Evolutionary conservation across 805 yeast genomes (phyloP), one percentile per base, ranked within the genome.

Genomic region (Candida saitoana): DNA sequence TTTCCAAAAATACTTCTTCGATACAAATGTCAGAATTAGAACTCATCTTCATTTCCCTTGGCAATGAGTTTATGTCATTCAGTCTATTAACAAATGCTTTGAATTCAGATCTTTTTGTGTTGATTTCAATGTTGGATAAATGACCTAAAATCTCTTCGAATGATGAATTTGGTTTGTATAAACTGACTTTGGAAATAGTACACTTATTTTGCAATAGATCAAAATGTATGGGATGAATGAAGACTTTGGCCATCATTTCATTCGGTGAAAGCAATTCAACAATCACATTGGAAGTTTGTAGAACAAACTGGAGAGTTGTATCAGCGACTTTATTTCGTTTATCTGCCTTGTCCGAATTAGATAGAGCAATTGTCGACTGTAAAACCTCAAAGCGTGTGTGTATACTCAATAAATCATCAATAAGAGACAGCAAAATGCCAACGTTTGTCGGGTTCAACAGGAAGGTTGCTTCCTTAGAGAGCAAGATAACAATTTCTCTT

Each of bases 201-300:
- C 76, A 39, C 3, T 51, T 53, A 3, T 63, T 60, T 3, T 56
- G 55, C 1, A 50, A 39, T 7, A 74, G 63, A 38, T 68, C 69
- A 46, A 54, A 74, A 0, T 76, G 65, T 1, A 78, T 46, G 1
- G 84, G 83, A 8, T 69, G 60, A 0, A 75, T 40, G 2, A 62
- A 56, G 0, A 57, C 24, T 19, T 50, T 56, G 3, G 76, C 19
- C 1, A 19, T 27, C 0, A 49, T 40, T 1, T 37, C 36, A 1
- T 51, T 47, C 4, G 55, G 43, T 3, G 71, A 33, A 2, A 41
- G 42, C 5, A 65, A 17, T 11, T 47, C 51, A 3, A 69, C 29
- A 3, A 50, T 51, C 4, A 72, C 53, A 2, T 68, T 55, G 0
- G 77, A 62, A 0, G 74, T 71, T 47, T 72, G 77, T 3, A 71